Conservation (phyloP, 257 asterid species). For the Primulina eburnea region DNA sequence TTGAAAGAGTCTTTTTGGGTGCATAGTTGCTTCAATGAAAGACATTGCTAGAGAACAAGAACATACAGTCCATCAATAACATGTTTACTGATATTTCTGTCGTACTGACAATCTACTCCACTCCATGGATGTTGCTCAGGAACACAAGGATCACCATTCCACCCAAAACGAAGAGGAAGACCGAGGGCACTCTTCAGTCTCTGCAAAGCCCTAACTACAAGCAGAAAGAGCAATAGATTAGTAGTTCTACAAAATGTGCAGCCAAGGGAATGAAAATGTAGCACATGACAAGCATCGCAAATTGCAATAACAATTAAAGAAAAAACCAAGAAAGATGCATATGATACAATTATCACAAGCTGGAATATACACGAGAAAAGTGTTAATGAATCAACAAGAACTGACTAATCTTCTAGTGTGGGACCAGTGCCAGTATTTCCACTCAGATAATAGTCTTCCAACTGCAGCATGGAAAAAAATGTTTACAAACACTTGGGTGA, state of each 20-base stretch:
- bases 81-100: slow-evolving; percentile 60
- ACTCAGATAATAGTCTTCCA: not conserved
- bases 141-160: slow-evolving; percentile 99
- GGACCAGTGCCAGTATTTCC: no score
- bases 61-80: slow-evolving; percentile 96
- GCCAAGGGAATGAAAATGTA: slow-evolving; percentile 3
- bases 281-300: not conserved
- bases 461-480: not conserved
- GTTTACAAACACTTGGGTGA: not conserved
- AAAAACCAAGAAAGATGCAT: not conserved
- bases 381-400: slow-evolving; percentile 10
- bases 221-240: slow-evolving; percentile 7
- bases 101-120: slow-evolving; percentile 86
- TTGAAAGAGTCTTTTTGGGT: slow-evolving; percentile 16
- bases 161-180: slow-evolving; percentile 96
- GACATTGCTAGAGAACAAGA: slow-evolving; percentile 29
- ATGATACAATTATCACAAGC: not conserved
- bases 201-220: slow-evolving; percentile 75
- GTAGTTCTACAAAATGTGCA: slow-evolving; percentile 2
- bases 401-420: not conserved
- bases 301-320: not conserved
- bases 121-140: slow-evolving; percentile 99
- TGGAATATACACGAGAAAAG: slow-evolving; percentile 4
- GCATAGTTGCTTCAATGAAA: not conserved
- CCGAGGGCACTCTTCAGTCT: slow-evolving; percentile 69